Percentiles rank a stretch among this genome's conserved stretches.
Evolutionary conservation across 2,329 filamentous ascomycete species (phyloP).

Genomic region (Trichoderma endophyticum): DNA sequence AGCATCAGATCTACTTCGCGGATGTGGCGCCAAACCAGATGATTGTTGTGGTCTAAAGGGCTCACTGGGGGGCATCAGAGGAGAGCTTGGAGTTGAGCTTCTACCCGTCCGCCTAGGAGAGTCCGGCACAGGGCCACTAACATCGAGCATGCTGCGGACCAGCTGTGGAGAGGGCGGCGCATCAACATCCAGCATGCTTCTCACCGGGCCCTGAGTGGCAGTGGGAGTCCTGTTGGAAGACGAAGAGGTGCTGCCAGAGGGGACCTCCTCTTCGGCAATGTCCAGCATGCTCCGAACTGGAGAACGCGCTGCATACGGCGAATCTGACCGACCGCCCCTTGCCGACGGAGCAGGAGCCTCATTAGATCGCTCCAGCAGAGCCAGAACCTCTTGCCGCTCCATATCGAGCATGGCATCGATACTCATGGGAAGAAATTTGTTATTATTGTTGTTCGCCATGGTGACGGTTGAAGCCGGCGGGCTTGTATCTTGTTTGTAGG

Average conservation of each 20-base stretch:
- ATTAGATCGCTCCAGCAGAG: conserved; percentile 57
- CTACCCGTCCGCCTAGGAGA: conserved; percentile 25
- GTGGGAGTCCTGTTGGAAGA: conserved; percentile 22
- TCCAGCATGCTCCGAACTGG: conserved; percentile 68
- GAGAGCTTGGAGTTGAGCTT: conserved; percentile 35
- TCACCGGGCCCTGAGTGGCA: conserved; percentile 52
- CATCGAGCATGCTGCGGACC: conserved; percentile 53
- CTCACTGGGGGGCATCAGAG: conserved; percentile 23
- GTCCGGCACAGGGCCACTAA: conserved; percentile 39
- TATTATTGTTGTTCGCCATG: conserved; percentile 33
- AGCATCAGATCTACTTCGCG: conserved; percentile 56
- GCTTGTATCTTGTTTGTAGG: not conserved
- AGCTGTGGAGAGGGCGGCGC: conserved; percentile 38
- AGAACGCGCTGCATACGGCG: conserved; percentile 60
- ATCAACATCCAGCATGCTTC: conserved; percentile 64
- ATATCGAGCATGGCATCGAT: conserved; percentile 74
- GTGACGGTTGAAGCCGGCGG: conserved; percentile 17
- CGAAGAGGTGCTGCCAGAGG: conserved; percentile 17
- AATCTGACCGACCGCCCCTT: conserved; percentile 42
- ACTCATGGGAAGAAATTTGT: conserved; percentile 56
- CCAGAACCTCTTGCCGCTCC: conserved; percentile 71
- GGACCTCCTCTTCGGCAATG: conserved; percentile 45
- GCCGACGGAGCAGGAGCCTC: conserved; percentile 32
- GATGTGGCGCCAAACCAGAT: conserved; percentile 31
- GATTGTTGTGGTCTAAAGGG: conserved; percentile 24